phyloP scores from a whole-genome alignment of 352 stramenopile species.

The Phytophthora macrochlamydospora region DNA sequence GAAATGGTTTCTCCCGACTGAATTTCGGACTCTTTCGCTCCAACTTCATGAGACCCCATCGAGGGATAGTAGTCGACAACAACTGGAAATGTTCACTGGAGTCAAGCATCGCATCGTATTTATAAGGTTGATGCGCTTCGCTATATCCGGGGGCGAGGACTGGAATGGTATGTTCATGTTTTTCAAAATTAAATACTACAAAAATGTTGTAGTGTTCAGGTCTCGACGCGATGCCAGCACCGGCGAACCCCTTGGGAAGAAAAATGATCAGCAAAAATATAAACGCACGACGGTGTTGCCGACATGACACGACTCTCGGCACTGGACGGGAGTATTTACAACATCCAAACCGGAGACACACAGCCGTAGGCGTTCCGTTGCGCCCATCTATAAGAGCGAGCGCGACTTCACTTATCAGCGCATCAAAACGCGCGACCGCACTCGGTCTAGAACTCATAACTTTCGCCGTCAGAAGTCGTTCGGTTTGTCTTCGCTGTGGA shows the following conservation, averaged over 20 bases:
- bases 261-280: conserved; percentile 27
- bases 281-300: conserved; percentile 21
- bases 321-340: conserved; percentile 18
- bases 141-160: background rate
- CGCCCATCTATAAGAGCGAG: conserved; percentile 19
- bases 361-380: conserved; percentile 29
- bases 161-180: conserved; percentile 29
- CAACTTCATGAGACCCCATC: conserved; percentile 13
- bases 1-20: conserved; percentile 13
- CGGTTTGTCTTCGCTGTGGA: conserved; percentile 25
- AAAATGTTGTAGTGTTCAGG: conserved; percentile 17
- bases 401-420: conserved; percentile 9
- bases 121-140: conserved; percentile 7
- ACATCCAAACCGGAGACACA: conserved; percentile 10
- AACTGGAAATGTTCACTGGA: background rate
- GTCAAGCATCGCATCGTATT: conserved; percentile 10
- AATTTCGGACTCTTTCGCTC: conserved; percentile 25
- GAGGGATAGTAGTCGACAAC: background rate
- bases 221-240: conserved; percentile 3
- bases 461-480: conserved; percentile 65
- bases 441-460: conserved; percentile 71
- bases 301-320: conserved; percentile 16
- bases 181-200: conserved; percentile 39
- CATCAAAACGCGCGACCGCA: conserved; percentile 18
- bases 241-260: conserved; percentile 6